These are phyloP conservation scores for Aspergillus sp. DNA, from an alignment of 2,329 filamentous ascomycete species.

Conservation along the genomic window DNA sequence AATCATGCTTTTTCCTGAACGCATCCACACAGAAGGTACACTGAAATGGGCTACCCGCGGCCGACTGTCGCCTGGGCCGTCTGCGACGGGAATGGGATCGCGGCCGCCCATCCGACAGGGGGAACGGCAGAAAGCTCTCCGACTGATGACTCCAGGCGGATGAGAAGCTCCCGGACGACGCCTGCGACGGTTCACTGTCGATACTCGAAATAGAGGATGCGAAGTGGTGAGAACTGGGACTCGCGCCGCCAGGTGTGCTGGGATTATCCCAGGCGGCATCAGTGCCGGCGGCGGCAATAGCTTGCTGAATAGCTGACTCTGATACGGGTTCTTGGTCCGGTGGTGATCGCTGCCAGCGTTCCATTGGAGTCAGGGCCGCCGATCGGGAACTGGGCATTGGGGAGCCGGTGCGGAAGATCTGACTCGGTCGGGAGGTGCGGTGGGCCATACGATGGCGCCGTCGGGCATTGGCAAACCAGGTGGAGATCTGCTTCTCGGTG, in stretches of 20 bases:
- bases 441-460: slow-evolving; percentile 48
- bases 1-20: slow-evolving; percentile 54
- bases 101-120: slow-evolving; percentile 20
- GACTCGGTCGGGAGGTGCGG: slow-evolving; percentile 26
- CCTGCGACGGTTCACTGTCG: slow-evolving; percentile 31
- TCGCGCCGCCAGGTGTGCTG: neutral
- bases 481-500: slow-evolving; percentile 48
- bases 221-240: slow-evolving; percentile 22
- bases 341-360: slow-evolving; percentile 49
- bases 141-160: slow-evolving; percentile 39
- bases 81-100: slow-evolving; percentile 13
- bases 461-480: slow-evolving; percentile 56
- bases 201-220: slow-evolving; percentile 35
- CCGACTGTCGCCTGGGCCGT: slow-evolving; percentile 5
- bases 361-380: slow-evolving; percentile 49
- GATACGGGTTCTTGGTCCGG: slow-evolving; percentile 50
- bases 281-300: slow-evolving; percentile 26
- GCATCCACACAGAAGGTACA: slow-evolving; percentile 54
- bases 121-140: slow-evolving; percentile 24
- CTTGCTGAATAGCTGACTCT: slow-evolving; percentile 42
- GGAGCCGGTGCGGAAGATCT: slow-evolving; percentile 43
- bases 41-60: slow-evolving; percentile 34
- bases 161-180: slow-evolving; percentile 34
- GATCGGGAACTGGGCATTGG: slow-evolving; percentile 44
- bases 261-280: neutral